A percentile compares a stretch with the other conserved stretches of the same genome.
These are phyloP conservation scores for Botrytis paeoniae DNA, from an alignment of 2,329 filamentous ascomycete genomes.

Conservation along the genomic window DNA sequence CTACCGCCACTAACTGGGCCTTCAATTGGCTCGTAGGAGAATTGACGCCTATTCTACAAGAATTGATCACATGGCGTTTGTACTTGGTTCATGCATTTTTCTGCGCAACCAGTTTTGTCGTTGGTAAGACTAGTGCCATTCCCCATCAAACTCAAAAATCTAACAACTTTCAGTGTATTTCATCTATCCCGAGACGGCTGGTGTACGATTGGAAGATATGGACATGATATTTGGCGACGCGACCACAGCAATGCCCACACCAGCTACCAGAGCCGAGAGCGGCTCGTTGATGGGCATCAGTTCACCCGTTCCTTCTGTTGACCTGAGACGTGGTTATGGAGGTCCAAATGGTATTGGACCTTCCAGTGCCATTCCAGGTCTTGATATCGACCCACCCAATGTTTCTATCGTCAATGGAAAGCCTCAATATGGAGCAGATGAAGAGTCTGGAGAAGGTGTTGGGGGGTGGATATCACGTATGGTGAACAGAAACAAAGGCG, in stretches of 20 bases:
- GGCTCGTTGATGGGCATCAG: constrained; percentile 75
- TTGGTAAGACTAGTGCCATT: constrained; percentile 63
- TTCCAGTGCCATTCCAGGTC: constrained; percentile 70
- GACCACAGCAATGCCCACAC: constrained; percentile 77
- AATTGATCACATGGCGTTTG: constrained; percentile 87
- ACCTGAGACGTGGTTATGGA: constrained; percentile 55
- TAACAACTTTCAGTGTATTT: constrained; percentile 73
- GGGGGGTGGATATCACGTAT: constrained; percentile 69
- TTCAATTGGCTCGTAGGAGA: constrained; percentile 98
- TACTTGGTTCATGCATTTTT: constrained; percentile 97
- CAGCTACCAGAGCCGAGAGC: constrained; percentile 71
- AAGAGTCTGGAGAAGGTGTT: constrained; percentile 49
- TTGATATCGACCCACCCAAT: constrained; percentile 77
- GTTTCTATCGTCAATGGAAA: constrained; percentile 53
- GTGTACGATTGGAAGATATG: constrained; percentile 95
- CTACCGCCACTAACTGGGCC: constrained; percentile 95
- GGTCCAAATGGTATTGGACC: constrained; percentile 47
- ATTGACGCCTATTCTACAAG: constrained; percentile 89
- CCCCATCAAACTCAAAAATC: neutral
- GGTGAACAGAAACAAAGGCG: constrained; percentile 52
- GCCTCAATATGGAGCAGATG: constrained; percentile 40
- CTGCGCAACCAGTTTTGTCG: constrained; percentile 89
- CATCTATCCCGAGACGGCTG: constrained; percentile 94
- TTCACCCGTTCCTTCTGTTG: constrained; percentile 77
- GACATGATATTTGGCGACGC: constrained; percentile 90